A percentile compares a stretch with the other conserved stretches of the same genome.
Evolutionary conservation across 805 yeast genomes (phyloP).

Genomic region (Myxozyma lipomycoides): DNA sequence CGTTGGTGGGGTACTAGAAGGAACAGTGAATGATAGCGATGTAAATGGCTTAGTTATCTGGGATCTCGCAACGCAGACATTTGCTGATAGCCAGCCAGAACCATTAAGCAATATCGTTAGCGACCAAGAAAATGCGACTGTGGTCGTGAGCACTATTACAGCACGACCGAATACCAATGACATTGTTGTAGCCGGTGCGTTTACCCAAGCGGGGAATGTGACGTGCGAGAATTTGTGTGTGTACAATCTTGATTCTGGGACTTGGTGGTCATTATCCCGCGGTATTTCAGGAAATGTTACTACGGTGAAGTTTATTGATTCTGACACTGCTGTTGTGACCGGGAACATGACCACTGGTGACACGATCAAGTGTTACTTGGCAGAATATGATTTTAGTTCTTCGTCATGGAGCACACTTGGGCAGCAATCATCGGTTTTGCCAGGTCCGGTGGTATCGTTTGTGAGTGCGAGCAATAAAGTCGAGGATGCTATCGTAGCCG

Average conservation of each 20-base stretch:
- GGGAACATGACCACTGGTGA: conserved; percentile 52
- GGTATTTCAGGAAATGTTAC: conserved; percentile 52
- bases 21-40: conserved; percentile 25
- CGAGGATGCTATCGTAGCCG: conserved; percentile 45
- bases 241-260: conserved; percentile 50
- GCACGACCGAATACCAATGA: conserved; percentile 42
- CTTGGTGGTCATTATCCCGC: conserved; percentile 49
- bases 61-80: conserved; percentile 43
- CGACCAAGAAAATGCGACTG: conserved; percentile 31
- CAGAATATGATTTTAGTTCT: conserved; percentile 44
- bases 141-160: conserved; percentile 42
- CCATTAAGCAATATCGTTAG: conserved; percentile 34
- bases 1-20: conserved; percentile 38
- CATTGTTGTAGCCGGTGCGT: conserved; percentile 71
- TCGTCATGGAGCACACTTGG: conserved; percentile 30
- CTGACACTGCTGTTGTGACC: conserved; percentile 42
- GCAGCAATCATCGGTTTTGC: conserved; percentile 26
- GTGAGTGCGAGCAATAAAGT: conserved; percentile 40
- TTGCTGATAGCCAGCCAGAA: conserved; percentile 50
- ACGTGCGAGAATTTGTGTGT: conserved; percentile 64
- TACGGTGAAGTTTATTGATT: conserved; percentile 48
- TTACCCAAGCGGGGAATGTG: conserved; percentile 53
- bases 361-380: conserved; percentile 10
- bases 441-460: conserved; percentile 32
- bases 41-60: conserved; percentile 52